phyloP scores from a whole-genome alignment of 305 asterid species.

The Plantago lanceolata region DNA sequence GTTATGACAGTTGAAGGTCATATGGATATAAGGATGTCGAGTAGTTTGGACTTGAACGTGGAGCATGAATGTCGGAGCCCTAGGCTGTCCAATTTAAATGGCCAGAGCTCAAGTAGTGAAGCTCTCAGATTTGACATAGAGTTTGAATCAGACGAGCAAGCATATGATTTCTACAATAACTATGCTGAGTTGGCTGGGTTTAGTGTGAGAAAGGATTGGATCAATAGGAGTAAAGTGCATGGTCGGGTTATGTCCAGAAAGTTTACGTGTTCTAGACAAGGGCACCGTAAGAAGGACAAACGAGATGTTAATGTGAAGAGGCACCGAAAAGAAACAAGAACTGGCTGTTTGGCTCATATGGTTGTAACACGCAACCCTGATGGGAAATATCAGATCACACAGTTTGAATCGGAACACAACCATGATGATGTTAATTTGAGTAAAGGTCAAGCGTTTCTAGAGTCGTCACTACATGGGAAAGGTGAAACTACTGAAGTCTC shows the following conservation, averaged over 20 bases:
- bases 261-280: slow-evolving; percentile 60
- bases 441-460: slow-evolving; percentile 37
- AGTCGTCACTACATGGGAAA: slow-evolving; percentile 31
- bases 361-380: slow-evolving; percentile 50
- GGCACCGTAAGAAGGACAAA: slow-evolving; percentile 54
- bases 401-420: slow-evolving; percentile 49
- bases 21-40: slow-evolving; percentile 34
- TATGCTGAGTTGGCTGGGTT: slow-evolving; percentile 61
- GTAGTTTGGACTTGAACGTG: slow-evolving; percentile 51
- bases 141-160: slow-evolving; percentile 55
- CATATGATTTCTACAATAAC: slow-evolving; percentile 41
- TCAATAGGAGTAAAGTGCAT: slow-evolving; percentile 62
- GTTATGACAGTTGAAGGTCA: slow-evolving; percentile 33
- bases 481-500: slow-evolving; percentile 36
- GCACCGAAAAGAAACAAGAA: slow-evolving; percentile 59
- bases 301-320: slow-evolving; percentile 56
- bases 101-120: slow-evolving; percentile 27
- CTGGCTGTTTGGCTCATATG: slow-evolving; percentile 63
- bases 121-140: slow-evolving; percentile 42
- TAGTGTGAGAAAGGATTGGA: slow-evolving; percentile 59
- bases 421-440: slow-evolving; percentile 46
- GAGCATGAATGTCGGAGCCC: slow-evolving; percentile 45
- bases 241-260: slow-evolving; percentile 64
- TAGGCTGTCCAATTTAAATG: slow-evolving; percentile 28
- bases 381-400: slow-evolving; percentile 51